Percentiles rank a stretch among this genome's conserved stretches.
Evolutionary conservation across 2,329 filamentous ascomycete species (phyloP).

Genomic region (Aureobasidium uvarum): DNA sequence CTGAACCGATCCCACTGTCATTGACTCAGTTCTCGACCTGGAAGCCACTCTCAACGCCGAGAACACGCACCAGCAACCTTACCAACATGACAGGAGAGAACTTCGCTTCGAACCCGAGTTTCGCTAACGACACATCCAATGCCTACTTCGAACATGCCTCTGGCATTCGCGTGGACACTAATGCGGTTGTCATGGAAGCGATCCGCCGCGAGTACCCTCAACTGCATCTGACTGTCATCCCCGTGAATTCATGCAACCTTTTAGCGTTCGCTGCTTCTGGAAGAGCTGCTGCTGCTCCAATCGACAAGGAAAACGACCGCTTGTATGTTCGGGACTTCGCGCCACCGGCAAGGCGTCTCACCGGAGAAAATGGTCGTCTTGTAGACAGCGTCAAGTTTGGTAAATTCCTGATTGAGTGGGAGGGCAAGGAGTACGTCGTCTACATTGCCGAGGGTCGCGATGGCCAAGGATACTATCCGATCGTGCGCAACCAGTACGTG

Average conservation of each 20-base stretch:
- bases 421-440: slow-evolving; percentile 45
- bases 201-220: slow-evolving; percentile 48
- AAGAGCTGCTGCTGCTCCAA: slow-evolving; percentile 42
- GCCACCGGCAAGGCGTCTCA: slow-evolving; percentile 43
- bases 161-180: slow-evolving; percentile 46
- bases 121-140: slow-evolving; percentile 39
- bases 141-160: slow-evolving; percentile 48
- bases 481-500: slow-evolving; percentile 45
- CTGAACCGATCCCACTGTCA: neutral
- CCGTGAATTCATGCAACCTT: slow-evolving; percentile 40
- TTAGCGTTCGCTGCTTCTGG: slow-evolving; percentile 46
- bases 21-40: neutral
- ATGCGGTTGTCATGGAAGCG: slow-evolving; percentile 46
- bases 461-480: slow-evolving; percentile 39
- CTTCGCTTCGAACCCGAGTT: slow-evolving; percentile 5
- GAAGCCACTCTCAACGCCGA: neutral
- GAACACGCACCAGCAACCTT: neutral
- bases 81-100: slow-evolving; percentile 1
- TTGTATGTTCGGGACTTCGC: slow-evolving; percentile 43
- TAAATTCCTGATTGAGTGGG: slow-evolving; percentile 49
- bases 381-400: slow-evolving; percentile 44
- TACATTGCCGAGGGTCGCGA: slow-evolving; percentile 46
- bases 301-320: slow-evolving; percentile 44
- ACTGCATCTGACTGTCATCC: slow-evolving; percentile 46
- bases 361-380: slow-evolving; percentile 40